Conservation (phyloP, 1,139 yeast species). For the Lodderomyces jiufengensis region DNA sequence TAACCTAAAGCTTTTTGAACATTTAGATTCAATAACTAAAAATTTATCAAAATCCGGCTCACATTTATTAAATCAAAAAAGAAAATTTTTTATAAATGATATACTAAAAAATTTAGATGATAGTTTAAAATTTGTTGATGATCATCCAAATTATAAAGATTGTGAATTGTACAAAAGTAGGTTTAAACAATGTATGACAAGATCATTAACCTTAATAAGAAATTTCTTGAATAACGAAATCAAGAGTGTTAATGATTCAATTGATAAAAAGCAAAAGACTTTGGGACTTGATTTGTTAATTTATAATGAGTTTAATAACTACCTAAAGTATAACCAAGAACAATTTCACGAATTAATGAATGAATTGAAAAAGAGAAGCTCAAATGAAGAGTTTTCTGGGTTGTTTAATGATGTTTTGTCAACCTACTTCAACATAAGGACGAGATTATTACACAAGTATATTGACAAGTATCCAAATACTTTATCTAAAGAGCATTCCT, state of each 20-base stretch:
- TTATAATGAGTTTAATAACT: conserved; percentile 53
- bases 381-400: conserved; percentile 60
- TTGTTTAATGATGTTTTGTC: conserved; percentile 62
- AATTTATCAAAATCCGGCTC: conserved; percentile 70
- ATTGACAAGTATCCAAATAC: conserved; percentile 20
- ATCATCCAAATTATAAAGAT: conserved; percentile 57
- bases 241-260: conserved; percentile 25
- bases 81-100: conserved; percentile 18
- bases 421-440: conserved; percentile 59
- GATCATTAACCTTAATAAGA: conserved; percentile 73
- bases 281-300: conserved; percentile 24
- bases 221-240: conserved; percentile 60
- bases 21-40: conserved; percentile 66
- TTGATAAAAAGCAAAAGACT: conserved; percentile 40
- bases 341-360: conserved; percentile 33
- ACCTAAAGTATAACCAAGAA: conserved; percentile 21
- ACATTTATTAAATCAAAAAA: conserved; percentile 43
- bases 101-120: conserved; percentile 62
- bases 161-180: conserved; percentile 66
- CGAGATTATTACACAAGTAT: conserved; percentile 41
- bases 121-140: conserved; percentile 31
- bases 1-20: conserved; percentile 61
- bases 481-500: conserved; percentile 13
- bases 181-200: conserved; percentile 80
- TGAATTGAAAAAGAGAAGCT: conserved; percentile 51